phyloP scores from a whole-genome alignment of 768 basidiomycete species.

The Panus rudis region DNA sequence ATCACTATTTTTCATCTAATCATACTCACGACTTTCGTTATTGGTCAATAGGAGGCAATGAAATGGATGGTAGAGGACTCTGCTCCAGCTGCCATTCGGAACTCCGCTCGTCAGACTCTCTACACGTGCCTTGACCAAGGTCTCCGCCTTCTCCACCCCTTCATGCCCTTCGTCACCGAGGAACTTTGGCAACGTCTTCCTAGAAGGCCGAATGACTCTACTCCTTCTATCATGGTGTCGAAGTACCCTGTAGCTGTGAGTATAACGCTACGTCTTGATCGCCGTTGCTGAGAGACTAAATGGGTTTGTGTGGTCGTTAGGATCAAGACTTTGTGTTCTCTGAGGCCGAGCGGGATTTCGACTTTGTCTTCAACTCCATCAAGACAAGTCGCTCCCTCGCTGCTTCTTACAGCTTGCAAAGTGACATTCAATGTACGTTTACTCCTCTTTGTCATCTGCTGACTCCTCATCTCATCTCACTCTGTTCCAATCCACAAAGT shows the following conservation, averaged over 20 bases:
- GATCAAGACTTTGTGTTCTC: slow-evolving; percentile 53
- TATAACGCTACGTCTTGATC: slow-evolving; percentile 9
- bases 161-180: slow-evolving; percentile 99
- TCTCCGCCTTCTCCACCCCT: slow-evolving; percentile 86
- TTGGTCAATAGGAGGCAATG: slow-evolving; percentile 80
- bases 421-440: slow-evolving; percentile 67
- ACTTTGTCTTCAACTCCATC: slow-evolving; percentile 74
- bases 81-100: slow-evolving; percentile 50
- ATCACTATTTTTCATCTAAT: background rate
- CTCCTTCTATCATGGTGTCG: slow-evolving; percentile 86
- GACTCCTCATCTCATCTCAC: slow-evolving; percentile 4
- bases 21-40: background rate
- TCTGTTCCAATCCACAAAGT: slow-evolving; percentile 35
- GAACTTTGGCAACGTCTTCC: slow-evolving; percentile 98
- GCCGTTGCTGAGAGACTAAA: background rate
- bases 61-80: slow-evolving; percentile 92
- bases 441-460: slow-evolving; percentile 1
- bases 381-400: slow-evolving; percentile 79
- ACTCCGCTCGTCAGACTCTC: slow-evolving; percentile 90
- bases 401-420: slow-evolving; percentile 84
- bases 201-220: slow-evolving; percentile 71
- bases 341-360: slow-evolving; percentile 79
- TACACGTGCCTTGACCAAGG: slow-evolving; percentile 93
- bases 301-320: slow-evolving; percentile 28
- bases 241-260: slow-evolving; percentile 75